A percentile compares a stretch with the other conserved stretches of the same genome.
Evolutionary conservation across 176 grass and related monocot genomes (phyloP).

Genomic region (Puccinellia tenuiflora): DNA sequence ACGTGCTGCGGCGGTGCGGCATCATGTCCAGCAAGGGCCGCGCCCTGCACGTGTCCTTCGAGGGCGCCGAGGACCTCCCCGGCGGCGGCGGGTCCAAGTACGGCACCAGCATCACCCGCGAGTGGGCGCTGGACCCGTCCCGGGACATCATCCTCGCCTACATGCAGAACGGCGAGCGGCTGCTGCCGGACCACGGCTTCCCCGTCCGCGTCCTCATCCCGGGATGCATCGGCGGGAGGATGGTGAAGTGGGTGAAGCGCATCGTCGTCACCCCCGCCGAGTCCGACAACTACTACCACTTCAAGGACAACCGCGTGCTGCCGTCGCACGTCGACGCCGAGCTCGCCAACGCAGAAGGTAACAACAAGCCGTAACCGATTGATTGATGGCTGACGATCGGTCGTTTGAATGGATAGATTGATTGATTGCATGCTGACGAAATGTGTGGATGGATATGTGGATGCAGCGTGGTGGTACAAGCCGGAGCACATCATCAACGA

Average conservation of each 20-base stretch:
- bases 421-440: neutral
- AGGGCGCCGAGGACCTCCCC: slow-evolving; percentile 86
- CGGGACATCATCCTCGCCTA: slow-evolving; percentile 80
- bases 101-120: slow-evolving; percentile 67
- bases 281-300: slow-evolving; percentile 88
- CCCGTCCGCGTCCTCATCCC: slow-evolving; percentile 79
- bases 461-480: slow-evolving; percentile 99
- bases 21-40: slow-evolving; percentile 35
- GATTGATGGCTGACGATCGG: too few relatives aligned
- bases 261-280: slow-evolving; percentile 71
- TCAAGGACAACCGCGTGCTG: slow-evolving; percentile 86
- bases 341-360: slow-evolving; percentile 83
- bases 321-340: slow-evolving; percentile 86
- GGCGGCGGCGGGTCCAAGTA: slow-evolving; percentile 78
- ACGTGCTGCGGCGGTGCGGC: slow-evolving; percentile 68
- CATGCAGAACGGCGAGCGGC: slow-evolving; percentile 84
- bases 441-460: neutral
- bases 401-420: too few relatives aligned
- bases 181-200: slow-evolving; percentile 72
- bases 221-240: slow-evolving; percentile 78
- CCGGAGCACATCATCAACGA: slow-evolving; percentile 96
- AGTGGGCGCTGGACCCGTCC: slow-evolving; percentile 67
- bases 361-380: too few relatives aligned
- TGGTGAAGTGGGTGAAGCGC: slow-evolving; percentile 95
- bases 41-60: slow-evolving; percentile 79